Conservation (phyloP, 2,329 filamentous ascomycete genomes). For the Pseudocercospora macadamiae region DNA sequence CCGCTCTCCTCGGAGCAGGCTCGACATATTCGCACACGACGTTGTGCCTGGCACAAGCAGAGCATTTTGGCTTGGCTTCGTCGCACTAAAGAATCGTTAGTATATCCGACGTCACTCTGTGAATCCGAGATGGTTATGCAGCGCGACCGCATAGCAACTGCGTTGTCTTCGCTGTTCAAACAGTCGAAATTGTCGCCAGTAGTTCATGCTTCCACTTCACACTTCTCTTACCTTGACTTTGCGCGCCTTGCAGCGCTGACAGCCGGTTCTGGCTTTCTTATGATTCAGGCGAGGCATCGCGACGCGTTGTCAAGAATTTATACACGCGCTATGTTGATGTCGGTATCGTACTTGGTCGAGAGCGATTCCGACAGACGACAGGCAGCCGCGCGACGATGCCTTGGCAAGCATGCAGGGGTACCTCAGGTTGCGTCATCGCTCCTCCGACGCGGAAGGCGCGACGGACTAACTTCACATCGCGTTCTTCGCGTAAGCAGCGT, state of each 20-base stretch:
- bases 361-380: slow-evolving; percentile 4
- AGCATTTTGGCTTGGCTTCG: slow-evolving; percentile 29
- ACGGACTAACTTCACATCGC: not conserved
- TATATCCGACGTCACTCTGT: no score
- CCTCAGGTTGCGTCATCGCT: no score
- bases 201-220: not conserved
- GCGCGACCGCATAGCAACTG: no score
- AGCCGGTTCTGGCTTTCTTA: slow-evolving; percentile 29
- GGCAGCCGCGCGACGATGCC: not conserved
- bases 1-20: slow-evolving; percentile 20
- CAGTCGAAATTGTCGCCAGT: not conserved
- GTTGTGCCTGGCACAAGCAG: slow-evolving; percentile 30
- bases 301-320: not conserved
- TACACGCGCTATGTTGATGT: not conserved
- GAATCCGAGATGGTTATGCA: no score
- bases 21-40: slow-evolving; percentile 31
- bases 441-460: no score
- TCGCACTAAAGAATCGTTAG: slow-evolving; percentile 30
- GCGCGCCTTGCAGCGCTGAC: slow-evolving; percentile 29
- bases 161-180: no score
- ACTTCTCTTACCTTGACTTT: slow-evolving; percentile 31
- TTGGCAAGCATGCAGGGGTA: no score
- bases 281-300: slow-evolving; percentile 30
- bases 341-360: slow-evolving; percentile 12
- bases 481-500: not conserved